A percentile compares a stretch with the other conserved stretches of the same genome.
These are phyloP conservation scores for Pseudogymnoascus sp. DNA, from an alignment of 2,329 filamentous ascomycete genomes.

Conservation along the genomic window DNA sequence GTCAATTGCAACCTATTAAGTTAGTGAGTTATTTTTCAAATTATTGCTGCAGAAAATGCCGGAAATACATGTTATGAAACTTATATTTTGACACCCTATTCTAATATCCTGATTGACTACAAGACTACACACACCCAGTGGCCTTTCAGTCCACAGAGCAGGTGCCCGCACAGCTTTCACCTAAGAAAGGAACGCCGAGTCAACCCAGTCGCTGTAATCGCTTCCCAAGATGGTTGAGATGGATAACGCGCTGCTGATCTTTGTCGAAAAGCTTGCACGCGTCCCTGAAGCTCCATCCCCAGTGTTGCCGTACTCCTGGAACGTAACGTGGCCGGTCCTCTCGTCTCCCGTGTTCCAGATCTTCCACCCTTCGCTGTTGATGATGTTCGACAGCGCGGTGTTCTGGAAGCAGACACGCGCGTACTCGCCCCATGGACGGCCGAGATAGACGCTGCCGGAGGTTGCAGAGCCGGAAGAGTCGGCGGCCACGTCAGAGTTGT, in stretches of 20 bases:
- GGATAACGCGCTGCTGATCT: constrained; percentile 33
- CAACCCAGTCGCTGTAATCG: constrained; percentile 37
- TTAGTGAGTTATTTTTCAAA: not conserved
- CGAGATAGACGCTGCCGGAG: constrained; percentile 40
- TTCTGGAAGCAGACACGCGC: constrained; percentile 46
- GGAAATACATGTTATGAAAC: not conserved
- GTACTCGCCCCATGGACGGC: constrained; percentile 46
- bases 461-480: constrained; percentile 33
- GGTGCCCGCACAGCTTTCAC: not conserved
- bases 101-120: not conserved
- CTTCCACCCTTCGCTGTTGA: constrained; percentile 45
- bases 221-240: constrained; percentile 41
- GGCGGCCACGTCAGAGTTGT: constrained; percentile 42
- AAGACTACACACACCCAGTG: not conserved
- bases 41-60: not conserved
- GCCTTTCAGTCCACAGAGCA: not conserved
- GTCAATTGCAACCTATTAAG: not conserved
- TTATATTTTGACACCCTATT: not conserved
- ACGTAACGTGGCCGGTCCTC: constrained; percentile 41
- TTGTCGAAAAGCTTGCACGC: constrained; percentile 40
- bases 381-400: constrained; percentile 39
- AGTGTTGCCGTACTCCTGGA: constrained; percentile 47
- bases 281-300: constrained; percentile 43
- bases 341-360: constrained; percentile 38
- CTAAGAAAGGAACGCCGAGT: constrained; percentile 34